Percentiles rank a stretch among this genome's conserved stretches.
Conservation (phyloP, 1,284 basidiomycete genomes). For the Malassezia restricta region DNA sequence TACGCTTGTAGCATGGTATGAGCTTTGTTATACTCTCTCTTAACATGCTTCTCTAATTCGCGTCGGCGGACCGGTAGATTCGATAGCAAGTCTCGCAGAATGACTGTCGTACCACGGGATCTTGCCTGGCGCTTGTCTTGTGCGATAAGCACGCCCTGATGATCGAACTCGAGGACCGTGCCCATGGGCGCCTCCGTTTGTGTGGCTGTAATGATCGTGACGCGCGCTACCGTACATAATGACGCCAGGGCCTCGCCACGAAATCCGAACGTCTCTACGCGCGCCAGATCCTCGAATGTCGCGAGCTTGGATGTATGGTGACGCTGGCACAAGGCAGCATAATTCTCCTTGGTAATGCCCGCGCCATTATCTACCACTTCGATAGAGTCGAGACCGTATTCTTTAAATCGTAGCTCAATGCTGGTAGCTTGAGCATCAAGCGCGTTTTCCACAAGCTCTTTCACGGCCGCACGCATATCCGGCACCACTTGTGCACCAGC, state of each 20-base stretch:
- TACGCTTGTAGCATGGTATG: constrained; percentile 73
- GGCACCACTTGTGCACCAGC: constrained; percentile 90
- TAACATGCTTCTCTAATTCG: constrained; percentile 76
- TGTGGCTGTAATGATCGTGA: constrained; percentile 38
- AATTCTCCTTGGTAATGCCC: constrained; percentile 68
- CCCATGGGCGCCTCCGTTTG: constrained; percentile 32
- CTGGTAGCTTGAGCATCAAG: constrained; percentile 79
- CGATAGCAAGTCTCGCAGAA: constrained; percentile 62
- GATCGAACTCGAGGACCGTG: constrained; percentile 31
- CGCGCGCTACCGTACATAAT: constrained; percentile 69
- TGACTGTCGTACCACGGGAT: constrained; percentile 77
- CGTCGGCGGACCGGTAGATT: constrained; percentile 80
- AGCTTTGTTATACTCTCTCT: constrained; percentile 80
- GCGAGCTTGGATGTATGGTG: constrained; percentile 87
- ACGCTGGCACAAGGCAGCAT: constrained; percentile 50
- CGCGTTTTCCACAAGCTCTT: constrained; percentile 93
- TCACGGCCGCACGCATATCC: constrained; percentile 80
- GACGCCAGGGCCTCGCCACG: constrained; percentile 90
- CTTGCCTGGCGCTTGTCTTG: constrained; percentile 52
- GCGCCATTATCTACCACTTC: constrained; percentile 87
- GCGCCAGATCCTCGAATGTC: constrained; percentile 62
- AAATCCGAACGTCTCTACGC: constrained; percentile 80
- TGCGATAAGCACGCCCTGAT: constrained; percentile 24
- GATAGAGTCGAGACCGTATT: constrained; percentile 71
- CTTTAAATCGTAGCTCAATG: constrained; percentile 79